Evolutionary conservation across 1,284 basidiomycete genomes (phyloP).

Genomic region (Cutaneotrichosporon sp.): DNA sequence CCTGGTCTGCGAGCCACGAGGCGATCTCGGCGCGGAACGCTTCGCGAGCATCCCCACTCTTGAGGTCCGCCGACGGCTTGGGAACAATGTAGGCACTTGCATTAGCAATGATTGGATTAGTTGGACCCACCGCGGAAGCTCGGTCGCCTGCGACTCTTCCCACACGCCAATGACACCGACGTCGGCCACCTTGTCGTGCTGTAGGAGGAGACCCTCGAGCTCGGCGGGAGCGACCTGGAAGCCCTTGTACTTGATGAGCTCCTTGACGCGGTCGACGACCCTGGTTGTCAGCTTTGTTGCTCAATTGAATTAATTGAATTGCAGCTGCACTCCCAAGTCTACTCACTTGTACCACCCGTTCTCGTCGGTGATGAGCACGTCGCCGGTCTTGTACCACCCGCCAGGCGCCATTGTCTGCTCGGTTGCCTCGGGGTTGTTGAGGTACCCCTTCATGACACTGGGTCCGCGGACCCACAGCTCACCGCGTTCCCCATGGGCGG

Average conservation of each 20-base stretch:
- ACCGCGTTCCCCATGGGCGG: slow-evolving; percentile 63
- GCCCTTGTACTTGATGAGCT: slow-evolving; percentile 73
- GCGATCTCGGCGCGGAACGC: slow-evolving; percentile 59
- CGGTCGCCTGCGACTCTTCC: slow-evolving; percentile 64
- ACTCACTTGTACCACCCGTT: slow-evolving; percentile 62
- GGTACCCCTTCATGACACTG: slow-evolving; percentile 71
- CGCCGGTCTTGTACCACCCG: slow-evolving; percentile 82
- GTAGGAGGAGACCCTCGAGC: slow-evolving; percentile 69
- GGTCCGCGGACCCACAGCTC: slow-evolving; percentile 79
- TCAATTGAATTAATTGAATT: background rate
- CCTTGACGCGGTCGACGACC: slow-evolving; percentile 60
- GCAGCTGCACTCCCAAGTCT: background rate
- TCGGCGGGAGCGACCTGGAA: slow-evolving; percentile 76
- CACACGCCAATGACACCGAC: slow-evolving; percentile 70
- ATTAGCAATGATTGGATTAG: slow-evolving; percentile 22
- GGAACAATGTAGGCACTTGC: slow-evolving; percentile 39
- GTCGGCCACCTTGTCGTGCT: slow-evolving; percentile 69
- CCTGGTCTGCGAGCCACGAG: slow-evolving; percentile 63
- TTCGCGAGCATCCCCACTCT: slow-evolving; percentile 17
- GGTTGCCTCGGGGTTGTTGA: slow-evolving; percentile 67
- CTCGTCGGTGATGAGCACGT: slow-evolving; percentile 64
- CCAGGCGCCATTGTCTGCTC: slow-evolving; percentile 62
- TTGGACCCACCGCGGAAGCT: slow-evolving; percentile 59
- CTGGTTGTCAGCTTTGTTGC: background rate
- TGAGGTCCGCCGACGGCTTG: background rate